Evolutionary conservation across 129 eudicot species (phyloP).

Genomic region (Pseudognaphalium luteoalbum): DNA sequence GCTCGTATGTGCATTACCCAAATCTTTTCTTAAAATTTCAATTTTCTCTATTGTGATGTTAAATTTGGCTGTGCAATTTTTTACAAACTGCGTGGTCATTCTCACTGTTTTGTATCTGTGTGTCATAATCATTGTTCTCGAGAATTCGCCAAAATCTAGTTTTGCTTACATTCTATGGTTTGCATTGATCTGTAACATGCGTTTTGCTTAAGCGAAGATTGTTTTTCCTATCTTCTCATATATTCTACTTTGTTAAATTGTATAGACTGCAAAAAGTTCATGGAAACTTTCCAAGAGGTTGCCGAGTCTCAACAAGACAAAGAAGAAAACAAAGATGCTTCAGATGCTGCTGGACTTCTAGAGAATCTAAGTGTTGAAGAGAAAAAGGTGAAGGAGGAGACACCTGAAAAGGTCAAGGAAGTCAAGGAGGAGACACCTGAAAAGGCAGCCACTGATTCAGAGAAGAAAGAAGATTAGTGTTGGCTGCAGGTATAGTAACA

Average conservation of each 20-base stretch:
- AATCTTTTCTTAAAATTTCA: too few species aligned
- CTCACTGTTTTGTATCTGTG: not conserved
- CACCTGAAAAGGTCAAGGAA: conserved; percentile 20
- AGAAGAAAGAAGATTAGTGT: conserved; percentile 40
- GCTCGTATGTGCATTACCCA: too few species aligned
- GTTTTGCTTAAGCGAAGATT: not conserved
- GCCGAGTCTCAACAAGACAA: conserved; percentile 59
- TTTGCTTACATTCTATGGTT: not conserved
- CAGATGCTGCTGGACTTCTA: conserved; percentile 59
- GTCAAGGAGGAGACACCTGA: conserved; percentile 18
- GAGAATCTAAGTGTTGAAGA: conserved; percentile 66
- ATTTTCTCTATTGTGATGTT: too few species aligned
- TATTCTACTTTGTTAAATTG: not conserved
- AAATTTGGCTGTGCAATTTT: too few species aligned
- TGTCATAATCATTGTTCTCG: not conserved
- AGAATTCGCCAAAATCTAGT: not conserved
- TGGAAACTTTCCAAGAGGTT: conserved; percentile 68
- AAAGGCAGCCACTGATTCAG: conserved; percentile 32
- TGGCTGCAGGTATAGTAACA: conserved; percentile 14
- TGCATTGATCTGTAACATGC: not conserved
- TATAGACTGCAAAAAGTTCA: conserved; percentile 69
- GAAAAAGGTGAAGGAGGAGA: conserved; percentile 28
- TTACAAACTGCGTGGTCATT: too few species aligned
- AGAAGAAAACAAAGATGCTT: conserved; percentile 63
- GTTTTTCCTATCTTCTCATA: too few species aligned